Evolutionary conservation across 2,329 filamentous ascomycete species (phyloP).

Genomic region (Xylariaceae sp.): DNA sequence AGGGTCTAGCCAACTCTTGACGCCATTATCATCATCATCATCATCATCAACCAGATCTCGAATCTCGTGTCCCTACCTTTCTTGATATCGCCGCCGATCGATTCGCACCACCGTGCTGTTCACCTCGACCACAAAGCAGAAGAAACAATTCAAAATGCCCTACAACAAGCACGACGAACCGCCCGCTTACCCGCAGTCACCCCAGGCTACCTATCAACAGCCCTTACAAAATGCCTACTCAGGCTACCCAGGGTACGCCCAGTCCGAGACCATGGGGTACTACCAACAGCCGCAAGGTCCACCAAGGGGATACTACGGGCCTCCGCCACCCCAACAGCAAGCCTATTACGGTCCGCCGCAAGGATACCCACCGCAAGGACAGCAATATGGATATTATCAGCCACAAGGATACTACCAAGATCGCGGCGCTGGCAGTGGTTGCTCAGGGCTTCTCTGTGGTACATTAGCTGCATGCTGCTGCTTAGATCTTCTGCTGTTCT

Average conservation of each 20-base stretch:
- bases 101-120: too few species aligned
- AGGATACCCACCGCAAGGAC: slow-evolving; percentile 15
- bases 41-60: too few species aligned
- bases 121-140: too few species aligned
- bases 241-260: slow-evolving; percentile 37
- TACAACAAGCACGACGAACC: too few species aligned
- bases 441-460: slow-evolving; percentile 45
- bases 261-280: slow-evolving; percentile 42
- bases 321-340: slow-evolving; percentile 18
- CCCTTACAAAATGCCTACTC: too few species aligned
- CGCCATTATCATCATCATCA: too few species aligned
- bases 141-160: too few species aligned
- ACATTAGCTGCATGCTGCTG: slow-evolving; percentile 57
- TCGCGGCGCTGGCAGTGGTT: slow-evolving; percentile 26
- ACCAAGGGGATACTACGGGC: slow-evolving; percentile 34
- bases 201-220: too few species aligned
- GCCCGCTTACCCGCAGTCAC: too few species aligned
- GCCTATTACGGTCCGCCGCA: slow-evolving; percentile 28
- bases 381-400: slow-evolving; percentile 34
- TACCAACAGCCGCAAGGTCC: slow-evolving; percentile 38
- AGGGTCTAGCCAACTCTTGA: too few species aligned
- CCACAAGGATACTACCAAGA: slow-evolving; percentile 23
- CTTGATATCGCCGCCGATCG: too few species aligned
- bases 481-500: slow-evolving; percentile 54
- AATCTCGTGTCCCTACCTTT: too few species aligned